Base-by-base conservation (phyloP, 148 eudicot genomes). In the Nepenthes mirabilis region DNA sequence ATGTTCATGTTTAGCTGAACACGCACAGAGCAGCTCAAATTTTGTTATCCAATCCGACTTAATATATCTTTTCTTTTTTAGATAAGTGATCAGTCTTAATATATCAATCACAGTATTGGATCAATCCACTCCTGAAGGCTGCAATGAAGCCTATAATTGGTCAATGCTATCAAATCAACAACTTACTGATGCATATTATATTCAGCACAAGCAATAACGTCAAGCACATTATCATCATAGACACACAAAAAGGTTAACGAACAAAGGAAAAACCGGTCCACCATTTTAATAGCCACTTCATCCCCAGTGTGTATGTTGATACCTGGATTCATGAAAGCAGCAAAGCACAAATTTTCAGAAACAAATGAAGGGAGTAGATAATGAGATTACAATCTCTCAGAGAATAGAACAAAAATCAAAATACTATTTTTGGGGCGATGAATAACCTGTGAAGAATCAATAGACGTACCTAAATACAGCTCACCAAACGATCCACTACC, bases 401-500 rank as follows among this genome's bases (percentile, higher is more conserved):
- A 34, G 32, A 6, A 36, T 9, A 57, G 45, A 34, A 35, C 2
- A 32, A 11, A 36, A 11, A 57, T 2, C 1, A 11, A 2, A 58
- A 6, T 3, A 65, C 57, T 3, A 52, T 40, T 52, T 50, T 47
- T 49, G 48, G 12, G 7, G 57, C 47, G 5, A 49, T 34, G 47
- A 55, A 47, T 47, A 2, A 36, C 32, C 48, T 50, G 7, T 14
- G 43, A 35, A 35, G 2, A 34, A 43, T 5, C 36, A 8, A 33
- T 40, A 11, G 9, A 48, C 35, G 47, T 82, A 88, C 96, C 96
- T 76, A 88, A 75, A 82, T 72, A 83, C 14, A 88, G 83, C 80
- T 88, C 96, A 65, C 96, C 96, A 74, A 88, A 88, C 68, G 96
- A 88, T 48, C 96, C 96, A 77, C 88, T 83, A 33, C 96, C 96